Evolutionary conservation across 2,329 filamentous ascomycete species (phyloP), one percentile per base, ranked within the genome.

Genomic region (Coniosporium tulheliwenetii): DNA sequence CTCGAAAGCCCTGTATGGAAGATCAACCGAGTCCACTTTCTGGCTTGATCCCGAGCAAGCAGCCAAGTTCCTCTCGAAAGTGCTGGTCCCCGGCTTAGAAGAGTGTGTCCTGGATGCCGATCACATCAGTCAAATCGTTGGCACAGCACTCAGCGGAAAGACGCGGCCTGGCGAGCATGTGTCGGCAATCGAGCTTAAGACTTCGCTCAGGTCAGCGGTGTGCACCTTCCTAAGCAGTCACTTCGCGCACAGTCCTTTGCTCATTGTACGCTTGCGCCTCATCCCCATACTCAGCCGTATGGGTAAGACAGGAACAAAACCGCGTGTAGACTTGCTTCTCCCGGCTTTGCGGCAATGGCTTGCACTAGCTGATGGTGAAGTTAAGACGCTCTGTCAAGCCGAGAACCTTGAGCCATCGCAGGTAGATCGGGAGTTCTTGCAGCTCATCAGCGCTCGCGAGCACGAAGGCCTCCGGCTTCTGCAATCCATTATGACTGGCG

Each of bases 21-120:
- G 69, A 31, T 56, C 62, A 10, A 66, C 63, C 2, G 60, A 63
- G 13, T 51, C 56, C 14, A 46, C 80, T 12, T 64, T 71, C 37
- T 75, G 73, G 66, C 65, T 93, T 41, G 59, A 71, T 3, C 53
- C 63, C 1, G 70, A 77, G 16, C 70, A 79, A 41, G 64, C 65
- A 2, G 63, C 70, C 36, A 77, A 74, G 43, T 60, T 93, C 14
- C 53, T 91, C 1, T 69, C 75, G 14, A 67, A 74, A 14, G 68
- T 81, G 32, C 61, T 95, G n/a, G 58, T 85, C 14, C 84, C 84
- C 0, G 74, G 72, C 2, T 62, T 94, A 8, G 87, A 95, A 59
- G 91, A 95, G 59, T 93, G 81, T 52, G 70, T 89, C 3, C 73
- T 95, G 48, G 86, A 96, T 53, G 65, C 75, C 3, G 73, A 71